phyloP scores from a whole-genome alignment of 2,329 filamentous ascomycete genomes.

The Colletotrichum destructivum region DNA sequence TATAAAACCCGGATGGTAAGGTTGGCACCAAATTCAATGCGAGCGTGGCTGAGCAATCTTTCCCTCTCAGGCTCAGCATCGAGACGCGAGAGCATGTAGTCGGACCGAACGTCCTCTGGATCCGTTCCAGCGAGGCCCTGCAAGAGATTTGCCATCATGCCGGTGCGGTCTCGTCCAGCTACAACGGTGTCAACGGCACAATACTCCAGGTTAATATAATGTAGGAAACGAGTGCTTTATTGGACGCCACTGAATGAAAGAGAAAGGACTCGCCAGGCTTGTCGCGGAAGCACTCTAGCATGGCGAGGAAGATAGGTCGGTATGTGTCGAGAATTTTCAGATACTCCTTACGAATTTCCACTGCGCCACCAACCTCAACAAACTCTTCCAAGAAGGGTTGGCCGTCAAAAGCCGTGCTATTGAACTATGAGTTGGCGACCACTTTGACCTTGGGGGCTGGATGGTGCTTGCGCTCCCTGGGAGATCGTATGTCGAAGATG shows the following conservation, averaged over 20 bases:
- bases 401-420: slow-evolving; percentile 53
- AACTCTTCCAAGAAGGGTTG: slow-evolving; percentile 58
- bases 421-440: slow-evolving; percentile 63
- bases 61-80: slow-evolving; percentile 67
- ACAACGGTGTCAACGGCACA: not conserved
- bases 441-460: slow-evolving; percentile 62
- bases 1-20: slow-evolving; percentile 62
- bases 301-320: slow-evolving; percentile 56
- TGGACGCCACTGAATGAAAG: slow-evolving; percentile 61
- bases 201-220: not conserved
- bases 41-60: slow-evolving; percentile 60
- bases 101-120: slow-evolving; percentile 58
- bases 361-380: slow-evolving; percentile 60
- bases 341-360: slow-evolving; percentile 63
- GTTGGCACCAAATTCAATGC: slow-evolving; percentile 52
- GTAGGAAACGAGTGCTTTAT: not conserved
- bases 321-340: slow-evolving; percentile 62
- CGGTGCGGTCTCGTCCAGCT: slow-evolving; percentile 71
- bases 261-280: slow-evolving; percentile 61
- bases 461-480: slow-evolving; percentile 57
- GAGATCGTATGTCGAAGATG: slow-evolving; percentile 67
- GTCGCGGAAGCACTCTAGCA: slow-evolving; percentile 66
- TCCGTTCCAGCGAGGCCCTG: slow-evolving; percentile 64
- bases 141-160: slow-evolving; percentile 66
- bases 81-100: slow-evolving; percentile 70